Conservation (phyloP, 306 rosid species). For the Prunus davidiana region DNA sequence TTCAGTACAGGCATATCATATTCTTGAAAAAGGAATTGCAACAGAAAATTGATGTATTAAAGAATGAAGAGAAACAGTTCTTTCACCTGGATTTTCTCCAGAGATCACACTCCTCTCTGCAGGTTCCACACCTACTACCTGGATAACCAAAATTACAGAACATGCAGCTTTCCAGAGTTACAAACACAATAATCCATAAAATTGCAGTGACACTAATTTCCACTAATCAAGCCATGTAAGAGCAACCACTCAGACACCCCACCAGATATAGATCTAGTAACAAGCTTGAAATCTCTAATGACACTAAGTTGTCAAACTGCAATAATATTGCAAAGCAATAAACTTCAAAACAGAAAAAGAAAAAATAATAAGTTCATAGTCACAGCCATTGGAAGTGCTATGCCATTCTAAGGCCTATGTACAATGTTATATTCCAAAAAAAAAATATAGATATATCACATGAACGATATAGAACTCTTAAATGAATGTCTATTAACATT, state of each 20-base stretch:
- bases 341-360: background rate
- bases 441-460: too few relatives aligned
- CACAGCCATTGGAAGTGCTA: background rate
- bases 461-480: too few relatives aligned
- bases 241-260: background rate
- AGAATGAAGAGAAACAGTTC: slow-evolving; percentile 11
- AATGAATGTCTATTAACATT: too few relatives aligned
- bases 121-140: slow-evolving; percentile 97
- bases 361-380: background rate
- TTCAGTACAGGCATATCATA: slow-evolving; percentile 7
- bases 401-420: too few relatives aligned
- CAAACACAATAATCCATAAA: background rate
- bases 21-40: slow-evolving; percentile 20
- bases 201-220: background rate
- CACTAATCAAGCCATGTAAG: background rate
- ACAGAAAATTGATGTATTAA: background rate
- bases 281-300: background rate
- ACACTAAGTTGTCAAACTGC: background rate
- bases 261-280: background rate
- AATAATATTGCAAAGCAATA: background rate
- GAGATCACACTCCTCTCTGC: slow-evolving; percentile 78
- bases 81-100: slow-evolving; percentile 75
- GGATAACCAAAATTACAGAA: slow-evolving; percentile 20
- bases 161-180: background rate
- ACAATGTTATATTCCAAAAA: too few relatives aligned